These are phyloP conservation scores for Pseudogymnoascus sp. DNA, from an alignment of 2,329 filamentous ascomycete species.

Conservation along the genomic window DNA sequence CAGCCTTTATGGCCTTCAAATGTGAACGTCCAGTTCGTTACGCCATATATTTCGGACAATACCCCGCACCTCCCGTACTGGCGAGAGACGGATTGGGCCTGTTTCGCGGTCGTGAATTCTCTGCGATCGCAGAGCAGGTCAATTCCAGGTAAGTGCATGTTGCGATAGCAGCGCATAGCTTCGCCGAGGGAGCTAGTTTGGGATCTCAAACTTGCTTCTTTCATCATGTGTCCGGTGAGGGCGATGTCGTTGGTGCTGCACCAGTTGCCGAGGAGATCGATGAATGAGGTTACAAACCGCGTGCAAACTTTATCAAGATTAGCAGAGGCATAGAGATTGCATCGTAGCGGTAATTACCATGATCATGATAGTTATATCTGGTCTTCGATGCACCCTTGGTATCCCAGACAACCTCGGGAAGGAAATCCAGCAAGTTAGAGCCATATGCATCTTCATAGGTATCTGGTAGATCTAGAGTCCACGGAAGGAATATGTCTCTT, in stretches of 20 bases:
- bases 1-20: constrained; percentile 30
- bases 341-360: constrained; percentile 11
- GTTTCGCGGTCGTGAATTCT: constrained; percentile 30
- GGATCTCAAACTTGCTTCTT: constrained; percentile 27
- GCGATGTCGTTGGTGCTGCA: constrained; percentile 24
- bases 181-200: constrained; percentile 29
- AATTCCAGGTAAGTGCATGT: constrained; percentile 27
- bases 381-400: constrained; percentile 21
- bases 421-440: constrained; percentile 19
- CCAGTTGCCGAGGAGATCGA: constrained; percentile 26
- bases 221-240: constrained; percentile 29
- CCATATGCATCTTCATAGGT: constrained; percentile 23
- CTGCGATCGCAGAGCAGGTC: constrained; percentile 26
- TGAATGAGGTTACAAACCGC: constrained; percentile 27
- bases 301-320: constrained; percentile 19
- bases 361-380: constrained; percentile 28
- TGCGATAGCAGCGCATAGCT: constrained; percentile 29
- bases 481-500: constrained; percentile 27
- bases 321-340: not conserved
- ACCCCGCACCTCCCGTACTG: constrained; percentile 25
- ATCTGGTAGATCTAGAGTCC: constrained; percentile 25
- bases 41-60: constrained; percentile 28
- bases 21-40: constrained; percentile 28
- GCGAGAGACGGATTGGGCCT: constrained; percentile 26
- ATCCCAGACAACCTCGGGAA: constrained; percentile 29